phyloP scores from a whole-genome alignment of 345 rosid species.

The Dipteronia sinensis region DNA sequence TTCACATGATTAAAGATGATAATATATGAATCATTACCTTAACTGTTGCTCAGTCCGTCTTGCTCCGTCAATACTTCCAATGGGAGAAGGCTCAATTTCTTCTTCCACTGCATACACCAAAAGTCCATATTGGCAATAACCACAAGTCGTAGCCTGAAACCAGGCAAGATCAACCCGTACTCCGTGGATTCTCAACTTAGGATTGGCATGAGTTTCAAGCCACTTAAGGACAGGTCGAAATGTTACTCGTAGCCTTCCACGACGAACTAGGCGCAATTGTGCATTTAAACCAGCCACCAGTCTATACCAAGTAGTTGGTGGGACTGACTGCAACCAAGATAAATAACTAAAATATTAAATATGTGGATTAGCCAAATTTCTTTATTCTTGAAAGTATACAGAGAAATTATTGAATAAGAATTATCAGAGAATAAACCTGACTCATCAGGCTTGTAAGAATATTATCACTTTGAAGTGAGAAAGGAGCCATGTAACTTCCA shows the following conservation, averaged over 20 bases:
- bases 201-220: slow-evolving; percentile 95
- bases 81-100: slow-evolving; percentile 43
- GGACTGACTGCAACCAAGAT: slow-evolving; percentile 55
- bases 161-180: slow-evolving; percentile 84
- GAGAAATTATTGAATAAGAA: neutral
- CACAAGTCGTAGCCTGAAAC: slow-evolving; percentile 82
- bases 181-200: slow-evolving; percentile 66
- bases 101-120: slow-evolving; percentile 60
- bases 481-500: slow-evolving; percentile 97
- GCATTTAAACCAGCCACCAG: slow-evolving; percentile 98
- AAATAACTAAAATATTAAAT: slow-evolving; percentile 25
- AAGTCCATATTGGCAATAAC: slow-evolving; percentile 90
- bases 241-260: slow-evolving; percentile 73
- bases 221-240: slow-evolving; percentile 71
- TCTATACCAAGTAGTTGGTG: slow-evolving; percentile 92
- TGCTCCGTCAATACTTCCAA: slow-evolving; percentile 39
- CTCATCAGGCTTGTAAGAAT: slow-evolving; percentile 87
- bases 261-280: slow-evolving; percentile 84
- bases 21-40: slow-evolving; percentile 47
- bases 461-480: slow-evolving; percentile 91
- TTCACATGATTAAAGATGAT: neutral
- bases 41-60: slow-evolving; percentile 41
- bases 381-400: neutral
- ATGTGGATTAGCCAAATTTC: neutral
- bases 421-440: slow-evolving; percentile 58